phyloP scores from a whole-genome alignment of 2,329 filamentous ascomycete genomes.

The Hypoxylon sp. region DNA sequence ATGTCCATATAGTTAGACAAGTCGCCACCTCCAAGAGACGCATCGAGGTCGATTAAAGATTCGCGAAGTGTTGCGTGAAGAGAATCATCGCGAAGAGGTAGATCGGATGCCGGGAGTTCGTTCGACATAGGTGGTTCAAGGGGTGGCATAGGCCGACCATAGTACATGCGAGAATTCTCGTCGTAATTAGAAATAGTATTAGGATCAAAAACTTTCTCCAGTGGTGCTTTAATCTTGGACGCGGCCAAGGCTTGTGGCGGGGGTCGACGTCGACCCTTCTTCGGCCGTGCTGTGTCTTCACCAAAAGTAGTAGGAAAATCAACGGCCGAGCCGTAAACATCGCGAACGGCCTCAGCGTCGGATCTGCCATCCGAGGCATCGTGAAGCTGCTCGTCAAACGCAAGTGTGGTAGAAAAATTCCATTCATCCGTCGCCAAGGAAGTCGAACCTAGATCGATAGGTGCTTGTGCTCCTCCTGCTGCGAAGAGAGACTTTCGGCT shows the following conservation, averaged over 20 bases:
- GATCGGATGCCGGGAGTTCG: constrained; percentile 55
- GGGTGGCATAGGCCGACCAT: constrained; percentile 56
- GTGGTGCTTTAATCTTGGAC: constrained; percentile 65
- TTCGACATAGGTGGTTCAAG: constrained; percentile 35
- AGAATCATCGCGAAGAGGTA: constrained; percentile 67
- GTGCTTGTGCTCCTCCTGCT: constrained; percentile 65
- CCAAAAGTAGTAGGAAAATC: constrained; percentile 59
- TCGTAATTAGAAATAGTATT: constrained; percentile 71
- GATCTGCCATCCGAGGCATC: constrained; percentile 56
- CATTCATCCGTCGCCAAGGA: constrained; percentile 66
- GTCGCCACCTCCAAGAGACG: constrained; percentile 63
- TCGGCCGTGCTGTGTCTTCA: constrained; percentile 61
- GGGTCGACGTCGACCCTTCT: constrained; percentile 63
- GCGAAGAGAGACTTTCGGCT: constrained; percentile 72
- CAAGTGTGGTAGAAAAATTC: constrained; percentile 72
- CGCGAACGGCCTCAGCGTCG: constrained; percentile 63
- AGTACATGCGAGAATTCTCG: constrained; percentile 69
- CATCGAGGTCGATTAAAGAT: constrained; percentile 71
- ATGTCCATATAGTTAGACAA: constrained; percentile 68
- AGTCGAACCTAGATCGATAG: constrained; percentile 54
- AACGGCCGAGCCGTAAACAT: constrained; percentile 67
- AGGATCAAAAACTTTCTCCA: constrained; percentile 72
- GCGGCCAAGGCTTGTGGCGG: constrained; percentile 67
- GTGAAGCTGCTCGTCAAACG: constrained; percentile 68
- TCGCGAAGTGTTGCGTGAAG: constrained; percentile 63